Base-by-base conservation (phyloP, 2,329 filamentous ascomycete species). In the Sporothrix curviconia region DNA sequence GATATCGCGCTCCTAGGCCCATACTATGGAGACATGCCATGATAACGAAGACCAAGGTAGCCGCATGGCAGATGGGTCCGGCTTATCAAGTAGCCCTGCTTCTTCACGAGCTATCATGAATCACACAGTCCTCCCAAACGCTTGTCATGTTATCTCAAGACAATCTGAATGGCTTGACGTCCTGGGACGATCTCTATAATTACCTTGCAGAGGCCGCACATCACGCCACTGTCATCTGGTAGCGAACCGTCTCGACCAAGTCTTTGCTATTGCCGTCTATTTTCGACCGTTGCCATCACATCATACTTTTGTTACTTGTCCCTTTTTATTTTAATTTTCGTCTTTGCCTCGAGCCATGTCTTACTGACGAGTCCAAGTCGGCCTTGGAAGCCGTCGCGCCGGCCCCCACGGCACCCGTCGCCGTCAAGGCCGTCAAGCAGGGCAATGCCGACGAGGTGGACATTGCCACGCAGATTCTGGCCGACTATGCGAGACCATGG, bases 381-480 rank as follows among this genome's bases (percentile, higher is more conserved):
- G 17, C 37, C 19, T 7, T 39, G 8, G 36, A 49, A 8, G 32
- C 43, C 7, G 30, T 28, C 3, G 14, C 22, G 19, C 19, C 55
- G 14, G 46, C 17, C 12, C 4, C 24, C n/a, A 37, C 30, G 24
- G n/a, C 50, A 4, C 24, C 50, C 4, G n/a, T 32, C 5, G 50
- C 64, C 14, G 58, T 66, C 34, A 65, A 65, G 49, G 64, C 63
- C 6, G 61, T 66, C 25, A 64, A 67, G 57, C 62, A 64, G 3
- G 65, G 65, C 3, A 60, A 63, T 6, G 64, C 59, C 14, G 43
- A 66, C 2, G 62, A 66, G 22, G 59, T 66, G 17, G 65, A 67
- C 46, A 64, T 67, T 43, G 65, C 65, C 8, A 63, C 64, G 5
- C 64, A 64, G 47, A 65, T 67, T 47, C 57, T 66, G 8, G 63